Base-by-base conservation (phyloP, 2,329 filamentous ascomycete species). In the Juglanconis sp. region DNA sequence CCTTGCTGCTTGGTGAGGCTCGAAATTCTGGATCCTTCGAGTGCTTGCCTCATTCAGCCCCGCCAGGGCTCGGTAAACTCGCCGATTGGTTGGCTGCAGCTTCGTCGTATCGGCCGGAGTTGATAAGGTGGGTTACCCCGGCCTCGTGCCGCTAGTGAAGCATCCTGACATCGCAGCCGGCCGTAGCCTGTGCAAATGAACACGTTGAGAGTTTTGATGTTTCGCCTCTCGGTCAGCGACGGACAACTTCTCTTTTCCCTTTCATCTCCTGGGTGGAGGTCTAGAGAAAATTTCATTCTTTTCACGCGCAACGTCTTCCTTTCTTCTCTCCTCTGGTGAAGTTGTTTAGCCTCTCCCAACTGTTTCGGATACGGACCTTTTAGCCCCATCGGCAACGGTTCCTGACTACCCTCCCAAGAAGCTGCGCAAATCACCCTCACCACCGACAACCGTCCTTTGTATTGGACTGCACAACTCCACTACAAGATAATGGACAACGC, bases 401-500 rank as follows among this genome's bases (percentile, higher is more conserved):
- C n/a, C n/a, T 24, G 44, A 47, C 4, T 30, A 8, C 44, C 17
- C 44, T 30, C n/a, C 9, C n/a, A 47, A 31, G 48, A 46, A 51
- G 57, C 57, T 50, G 61, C 54, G 53, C 61, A 62, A 59, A 47
- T 59, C 59, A 57, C 60, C 60, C 59, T 54, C 55, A 46, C 38
- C 59, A 46, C 46, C 48, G 54, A 60, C 56, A 59, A 57, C 55
- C 30, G 17, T 47, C 52, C 59, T 40, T 61, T 59, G 54, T 61
- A 63, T 53, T 63, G 63, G 60, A 65, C 57, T 57, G 56, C 57
- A 47, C 56, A 53, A 54, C 56, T 53, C 46, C 52, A 47, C 40
- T 42, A 53, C 58, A 31, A 32, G 34, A 67, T 61, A 61, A 89
- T 89, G 86, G 84, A 88, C 66, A 81, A 78, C 76, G 86, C 87